These are phyloP conservation scores for Jatropha podagrica DNA, from an alignment of 441 rosid genomes.

Conservation along the genomic window DNA sequence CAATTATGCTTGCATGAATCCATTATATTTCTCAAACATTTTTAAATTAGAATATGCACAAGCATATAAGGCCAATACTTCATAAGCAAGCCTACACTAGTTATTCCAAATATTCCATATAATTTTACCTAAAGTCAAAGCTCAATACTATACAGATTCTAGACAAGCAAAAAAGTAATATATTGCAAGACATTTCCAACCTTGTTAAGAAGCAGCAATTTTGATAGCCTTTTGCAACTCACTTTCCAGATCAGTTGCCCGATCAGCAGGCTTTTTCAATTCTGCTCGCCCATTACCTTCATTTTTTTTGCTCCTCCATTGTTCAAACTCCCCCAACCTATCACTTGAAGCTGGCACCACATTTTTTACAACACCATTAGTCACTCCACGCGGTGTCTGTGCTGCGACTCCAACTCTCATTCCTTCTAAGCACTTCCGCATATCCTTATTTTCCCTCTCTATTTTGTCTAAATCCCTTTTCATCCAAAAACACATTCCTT, in stretches of 20 bases:
- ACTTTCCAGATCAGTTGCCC: slow-evolving; percentile 41
- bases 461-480: slow-evolving; percentile 50
- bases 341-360: slow-evolving; percentile 21
- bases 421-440: slow-evolving; percentile 47
- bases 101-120: not conserved
- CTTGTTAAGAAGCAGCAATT: slow-evolving; percentile 48
- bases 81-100: not conserved
- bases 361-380: slow-evolving; percentile 27
- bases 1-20: not conserved
- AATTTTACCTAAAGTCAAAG: slow-evolving; percentile 10
- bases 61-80: not conserved
- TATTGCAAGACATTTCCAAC: slow-evolving; percentile 24
- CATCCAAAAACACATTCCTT: slow-evolving; percentile 53
- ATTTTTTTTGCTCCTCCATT: slow-evolving; percentile 32
- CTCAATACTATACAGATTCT: slow-evolving; percentile 23
- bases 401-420: slow-evolving; percentile 34
- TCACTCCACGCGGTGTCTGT: slow-evolving; percentile 17
- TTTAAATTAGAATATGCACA: not conserved
- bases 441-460: slow-evolving; percentile 47
- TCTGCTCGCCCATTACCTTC: slow-evolving; percentile 36
- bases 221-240: slow-evolving; percentile 58
- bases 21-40: not conserved
- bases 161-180: not conserved
- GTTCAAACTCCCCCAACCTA: slow-evolving; percentile 36
- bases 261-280: slow-evolving; percentile 31